phyloP scores from a whole-genome alignment of 441 rosid genomes.

The Raphanus hybrid region DNA sequence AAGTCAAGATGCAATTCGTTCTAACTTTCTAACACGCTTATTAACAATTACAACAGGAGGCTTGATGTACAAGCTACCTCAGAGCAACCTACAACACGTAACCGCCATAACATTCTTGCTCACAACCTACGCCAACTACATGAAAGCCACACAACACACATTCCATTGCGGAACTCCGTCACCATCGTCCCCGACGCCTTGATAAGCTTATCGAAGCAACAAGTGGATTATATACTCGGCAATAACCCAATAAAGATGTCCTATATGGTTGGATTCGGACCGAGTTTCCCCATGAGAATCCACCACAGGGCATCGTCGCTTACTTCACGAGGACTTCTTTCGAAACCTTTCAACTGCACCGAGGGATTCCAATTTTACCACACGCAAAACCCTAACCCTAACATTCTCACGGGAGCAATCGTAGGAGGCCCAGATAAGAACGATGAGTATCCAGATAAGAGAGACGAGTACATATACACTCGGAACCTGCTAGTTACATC shows the following conservation, averaged over 20 bases:
- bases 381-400: conserved; percentile 68
- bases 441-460: conserved; percentile 67
- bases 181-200: conserved; percentile 53
- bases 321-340: conserved; percentile 42
- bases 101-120: conserved; percentile 73
- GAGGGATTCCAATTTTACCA: conserved; percentile 63
- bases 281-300: conserved; percentile 63
- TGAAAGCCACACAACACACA: conserved; percentile 56
- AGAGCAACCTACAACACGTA: conserved; percentile 82
- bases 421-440: conserved; percentile 81
- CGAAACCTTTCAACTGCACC: conserved; percentile 59
- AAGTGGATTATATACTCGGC: conserved; percentile 81
- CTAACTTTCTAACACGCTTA: not conserved
- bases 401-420: conserved; percentile 70
- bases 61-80: conserved; percentile 64
- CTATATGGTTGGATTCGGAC: conserved; percentile 86
- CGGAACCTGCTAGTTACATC: conserved; percentile 82
- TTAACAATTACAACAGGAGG: conserved; percentile 57
- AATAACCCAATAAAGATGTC: conserved; percentile 75
- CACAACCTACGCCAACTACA: conserved; percentile 83
- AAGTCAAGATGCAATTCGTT: not conserved
- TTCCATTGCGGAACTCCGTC: conserved; percentile 65
- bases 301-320: conserved; percentile 87
- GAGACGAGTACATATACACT: conserved; percentile 61
- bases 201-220: conserved; percentile 63